Conservation (phyloP, 2,329 filamentous ascomycete genomes). For the Aureobasidium pullulans region DNA sequence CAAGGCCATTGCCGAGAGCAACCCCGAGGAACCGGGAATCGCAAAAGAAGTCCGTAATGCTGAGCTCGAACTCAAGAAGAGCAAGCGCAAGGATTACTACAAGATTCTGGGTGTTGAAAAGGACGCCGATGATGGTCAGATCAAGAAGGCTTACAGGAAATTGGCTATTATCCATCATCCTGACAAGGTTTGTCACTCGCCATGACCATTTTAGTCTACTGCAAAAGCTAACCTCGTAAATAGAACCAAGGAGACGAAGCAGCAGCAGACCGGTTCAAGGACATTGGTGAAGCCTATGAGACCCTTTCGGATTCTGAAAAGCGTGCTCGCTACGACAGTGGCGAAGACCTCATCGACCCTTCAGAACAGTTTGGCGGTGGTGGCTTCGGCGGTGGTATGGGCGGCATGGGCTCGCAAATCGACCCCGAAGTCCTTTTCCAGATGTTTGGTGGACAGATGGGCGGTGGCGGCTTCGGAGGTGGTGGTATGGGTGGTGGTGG, state of each 20-base stretch:
- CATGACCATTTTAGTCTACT: too few species aligned
- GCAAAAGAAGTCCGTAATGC: constrained; percentile 80
- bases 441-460: constrained; percentile 50
- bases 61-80: constrained; percentile 95
- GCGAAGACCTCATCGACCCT: constrained; percentile 77
- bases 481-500: constrained; percentile 3
- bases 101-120: constrained; percentile 89
- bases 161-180: constrained; percentile 91
- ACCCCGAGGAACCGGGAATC: constrained; percentile 73
- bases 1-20: constrained; percentile 76
- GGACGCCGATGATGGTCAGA: constrained; percentile 72
- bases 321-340: constrained; percentile 82
- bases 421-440: constrained; percentile 73
- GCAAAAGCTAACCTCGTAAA: background rate
- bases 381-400: constrained; percentile 38
- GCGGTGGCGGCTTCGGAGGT: constrained; percentile 9
- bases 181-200: constrained; percentile 55
- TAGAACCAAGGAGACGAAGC: constrained; percentile 73
- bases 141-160: constrained; percentile 96
- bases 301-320: constrained; percentile 92
- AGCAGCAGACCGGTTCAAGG: constrained; percentile 92
- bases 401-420: constrained; percentile 48
- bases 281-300: constrained; percentile 95
- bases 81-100: constrained; percentile 95
- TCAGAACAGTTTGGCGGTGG: constrained; percentile 73